phyloP scores from a whole-genome alignment of 257 asterid species.

The Lycium barbarum region DNA sequence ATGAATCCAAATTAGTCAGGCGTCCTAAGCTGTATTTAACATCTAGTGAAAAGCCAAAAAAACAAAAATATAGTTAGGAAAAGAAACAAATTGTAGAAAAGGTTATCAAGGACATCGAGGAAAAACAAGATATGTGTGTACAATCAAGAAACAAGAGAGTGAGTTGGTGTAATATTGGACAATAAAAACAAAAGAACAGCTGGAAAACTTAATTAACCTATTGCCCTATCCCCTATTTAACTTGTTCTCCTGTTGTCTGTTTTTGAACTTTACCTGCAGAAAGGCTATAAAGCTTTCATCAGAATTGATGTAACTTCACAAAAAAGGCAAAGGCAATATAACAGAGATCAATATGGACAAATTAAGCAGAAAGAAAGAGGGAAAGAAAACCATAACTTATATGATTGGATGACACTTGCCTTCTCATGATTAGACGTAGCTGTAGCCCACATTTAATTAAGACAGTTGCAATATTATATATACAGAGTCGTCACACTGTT shows the following conservation, averaged over 20 bases:
- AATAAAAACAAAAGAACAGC: no score
- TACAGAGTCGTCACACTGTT: conserved; percentile 40
- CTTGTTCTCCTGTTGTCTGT: not conserved
- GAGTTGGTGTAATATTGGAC: no score
- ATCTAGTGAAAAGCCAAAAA: no score
- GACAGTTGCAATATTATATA: conserved; percentile 32
- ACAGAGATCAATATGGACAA: conserved; percentile 30
- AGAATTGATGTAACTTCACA: conserved; percentile 39
- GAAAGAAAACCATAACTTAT: not conserved
- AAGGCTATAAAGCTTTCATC: conserved; percentile 15
- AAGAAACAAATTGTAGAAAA: no score
- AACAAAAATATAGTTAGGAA: no score
- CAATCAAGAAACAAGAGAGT: no score
- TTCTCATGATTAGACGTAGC: conserved; percentile 33
- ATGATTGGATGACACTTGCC: conserved; percentile 45
- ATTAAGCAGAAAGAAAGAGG: not conserved
- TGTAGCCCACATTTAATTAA: conserved; percentile 3
- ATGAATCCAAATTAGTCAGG: no score
- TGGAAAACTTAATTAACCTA: not conserved
- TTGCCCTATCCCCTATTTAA: not conserved
- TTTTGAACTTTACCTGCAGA: not conserved
- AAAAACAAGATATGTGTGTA: no score
- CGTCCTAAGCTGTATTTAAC: no score
- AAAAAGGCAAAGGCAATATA: conserved; percentile 9
- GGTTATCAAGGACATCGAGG: no score